Conservation (phyloP, 129 eudicot genomes). For the Escallonia rubra region DNA sequence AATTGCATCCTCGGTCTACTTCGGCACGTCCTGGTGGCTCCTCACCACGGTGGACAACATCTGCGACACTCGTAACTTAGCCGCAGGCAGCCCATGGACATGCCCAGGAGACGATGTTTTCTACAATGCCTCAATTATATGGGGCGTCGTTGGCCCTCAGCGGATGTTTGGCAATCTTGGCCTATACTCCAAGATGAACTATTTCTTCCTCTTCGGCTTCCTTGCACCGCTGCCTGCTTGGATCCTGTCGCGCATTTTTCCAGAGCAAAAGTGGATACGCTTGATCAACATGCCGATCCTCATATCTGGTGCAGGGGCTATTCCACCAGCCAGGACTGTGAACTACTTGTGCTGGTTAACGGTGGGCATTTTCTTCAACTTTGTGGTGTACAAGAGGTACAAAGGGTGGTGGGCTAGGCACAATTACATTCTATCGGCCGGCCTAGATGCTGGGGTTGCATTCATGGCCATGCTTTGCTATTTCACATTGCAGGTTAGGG, state of each 20-base stretch:
- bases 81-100: conserved; percentile 84
- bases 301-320: conserved; percentile 47
- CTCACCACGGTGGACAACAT: conserved; percentile 50
- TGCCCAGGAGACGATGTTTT: conserved; percentile 83
- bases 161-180: conserved; percentile 76
- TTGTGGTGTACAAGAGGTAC: conserved; percentile 50
- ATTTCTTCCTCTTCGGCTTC: conserved; percentile 72
- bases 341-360: conserved; percentile 67
- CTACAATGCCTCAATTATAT: conserved; percentile 80
- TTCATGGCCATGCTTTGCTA: conserved; percentile 76
- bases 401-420: conserved; percentile 86
- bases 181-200: conserved; percentile 58
- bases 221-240: conserved; percentile 76
- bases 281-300: conserved; percentile 60
- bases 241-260: conserved; percentile 50
- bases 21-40: conserved; percentile 86
- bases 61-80: conserved; percentile 52
- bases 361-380: conserved; percentile 66
- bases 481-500: conserved; percentile 49
- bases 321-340: conserved; percentile 71
- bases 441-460: conserved; percentile 85
- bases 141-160: conserved; percentile 89
- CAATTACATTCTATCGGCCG: conserved; percentile 72
- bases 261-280: conserved; percentile 60
- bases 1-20: conserved; percentile 48